Evolutionary conservation across 23 red algal genomes (phyloP).

Genomic region (Pyropia haitanensis): DNA sequence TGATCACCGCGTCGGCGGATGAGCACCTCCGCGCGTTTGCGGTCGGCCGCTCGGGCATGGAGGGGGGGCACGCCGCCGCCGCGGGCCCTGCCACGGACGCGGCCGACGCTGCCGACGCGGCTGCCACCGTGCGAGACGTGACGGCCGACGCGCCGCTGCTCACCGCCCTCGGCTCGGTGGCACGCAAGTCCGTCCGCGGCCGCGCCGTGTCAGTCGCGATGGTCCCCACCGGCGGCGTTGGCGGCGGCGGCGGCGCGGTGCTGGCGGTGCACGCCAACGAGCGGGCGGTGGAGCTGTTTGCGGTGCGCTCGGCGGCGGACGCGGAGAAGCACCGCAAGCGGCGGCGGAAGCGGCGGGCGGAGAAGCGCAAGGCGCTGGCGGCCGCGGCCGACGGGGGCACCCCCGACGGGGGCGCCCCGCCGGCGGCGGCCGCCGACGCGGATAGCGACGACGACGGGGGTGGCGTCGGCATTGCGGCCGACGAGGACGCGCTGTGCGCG

Average conservation of each 20-base stretch:
- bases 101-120: not conserved
- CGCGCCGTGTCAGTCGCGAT: slow-evolving; percentile 20
- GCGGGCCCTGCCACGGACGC: not conserved
- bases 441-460: slow-evolving; percentile 4
- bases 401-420: not conserved
- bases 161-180: slow-evolving; percentile 10
- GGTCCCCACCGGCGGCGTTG: not conserved
- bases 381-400: not conserved
- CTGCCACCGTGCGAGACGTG: not conserved
- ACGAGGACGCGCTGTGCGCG: too few relatives aligned
- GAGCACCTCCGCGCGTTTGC: slow-evolving; percentile 28
- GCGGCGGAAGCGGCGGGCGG: slow-evolving; percentile 19
- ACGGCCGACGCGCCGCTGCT: slow-evolving; percentile 13
- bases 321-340: slow-evolving; percentile 43
- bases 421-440: not conserved
- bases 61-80: not conserved
- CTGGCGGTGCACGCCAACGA: slow-evolving; percentile 36
- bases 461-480: too few relatives aligned
- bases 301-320: slow-evolving; percentile 16
- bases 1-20: slow-evolving; percentile 45
- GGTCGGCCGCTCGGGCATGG: not conserved
- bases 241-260: slow-evolving; percentile 4
- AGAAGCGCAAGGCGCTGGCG: slow-evolving; percentile 8
- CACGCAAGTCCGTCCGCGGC: slow-evolving; percentile 10
- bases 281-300: slow-evolving; percentile 44